Base-by-base conservation (phyloP, 495 filamentous ascomycete genomes). In the Hypoxylon fuscum region DNA sequence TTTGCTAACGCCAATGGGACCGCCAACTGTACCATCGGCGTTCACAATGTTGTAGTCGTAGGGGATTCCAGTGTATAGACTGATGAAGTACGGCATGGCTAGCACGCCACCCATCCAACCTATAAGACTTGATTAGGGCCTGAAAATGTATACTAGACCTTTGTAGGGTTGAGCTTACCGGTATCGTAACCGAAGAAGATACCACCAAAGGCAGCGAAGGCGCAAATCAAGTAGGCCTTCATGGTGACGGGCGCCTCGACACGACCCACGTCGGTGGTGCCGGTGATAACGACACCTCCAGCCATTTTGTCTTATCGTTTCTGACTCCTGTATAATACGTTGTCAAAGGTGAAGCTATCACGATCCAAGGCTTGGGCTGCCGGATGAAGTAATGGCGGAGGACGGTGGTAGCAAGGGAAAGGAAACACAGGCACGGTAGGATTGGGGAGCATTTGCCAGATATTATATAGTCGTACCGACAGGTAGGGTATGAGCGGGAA, bases 161-260 rank as follows among this genome's bases (percentile, higher is more conserved):
- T 65, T 21, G 64, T 55, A 27, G 62, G 23, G 79, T 48, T 47
- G 53, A 72, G 60, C 74, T 81, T 82, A 55, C 82, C 82, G 31
- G 80, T 78, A 67, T 85, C 82, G 64, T 81, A 85, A 2, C 82
- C 82, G 70, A 85, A 85, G 69, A 84, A 78, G 64, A 87, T 83
- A 72, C 85, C 85, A 45, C 83, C 84, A 64, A 87, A 85, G 40
- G 82, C 76, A 40, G 83, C 82, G 62, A 87, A 86, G 48, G 80
- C 83, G 52, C 83, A 85, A 62, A 86, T 82, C 22, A 85, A 32
- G 46, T 86, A 85, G 27, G 87, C 86, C 77, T 83, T 85, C 57
- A 79, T 31, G 43, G 85, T 87, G 62, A 87, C 79, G 12, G 87
- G 87, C 10, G 87, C 85, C 76, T 89, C 87, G 40, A 59, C 50